A percentile compares a stretch with the other conserved stretches of the same genome.
These are phyloP conservation scores for Debaryomyces psychrophilus DNA, from an alignment of 1,139 yeast species.

Conservation along the genomic window DNA sequence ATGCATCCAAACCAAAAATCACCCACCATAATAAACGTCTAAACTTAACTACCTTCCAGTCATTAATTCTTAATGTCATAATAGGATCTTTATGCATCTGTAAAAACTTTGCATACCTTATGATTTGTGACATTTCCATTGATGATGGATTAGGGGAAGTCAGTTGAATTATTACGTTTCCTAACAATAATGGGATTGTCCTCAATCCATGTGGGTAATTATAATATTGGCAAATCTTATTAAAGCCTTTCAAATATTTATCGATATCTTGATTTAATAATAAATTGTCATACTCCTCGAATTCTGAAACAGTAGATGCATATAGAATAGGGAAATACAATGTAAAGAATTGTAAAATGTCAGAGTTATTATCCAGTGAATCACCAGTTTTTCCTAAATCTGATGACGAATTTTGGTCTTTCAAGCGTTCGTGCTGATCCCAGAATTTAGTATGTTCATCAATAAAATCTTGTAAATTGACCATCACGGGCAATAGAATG, in stretches of 20 bases:
- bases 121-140: slow-evolving; percentile 52
- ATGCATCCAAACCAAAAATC: slow-evolving; percentile 60
- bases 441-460: slow-evolving; percentile 55
- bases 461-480: slow-evolving; percentile 46
- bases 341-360: slow-evolving; percentile 48
- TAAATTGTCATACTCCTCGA: slow-evolving; percentile 54
- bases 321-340: slow-evolving; percentile 54
- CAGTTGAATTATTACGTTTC: slow-evolving; percentile 57
- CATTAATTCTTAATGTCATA: slow-evolving; percentile 49
- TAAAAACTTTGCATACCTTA: slow-evolving; percentile 57
- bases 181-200: slow-evolving; percentile 48
- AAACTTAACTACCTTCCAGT: slow-evolving; percentile 51
- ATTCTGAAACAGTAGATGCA: slow-evolving; percentile 58
- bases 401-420: slow-evolving; percentile 5
- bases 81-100: slow-evolving; percentile 64
- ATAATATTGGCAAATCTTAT: slow-evolving; percentile 51
- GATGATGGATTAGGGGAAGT: slow-evolving; percentile 59
- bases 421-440: slow-evolving; percentile 29
- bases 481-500: slow-evolving; percentile 53
- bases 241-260: slow-evolving; percentile 49
- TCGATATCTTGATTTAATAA: slow-evolving; percentile 53
- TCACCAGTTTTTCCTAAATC: slow-evolving; percentile 13
- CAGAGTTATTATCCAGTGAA: slow-evolving; percentile 26
- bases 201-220: slow-evolving; percentile 58
- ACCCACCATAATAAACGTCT: slow-evolving; percentile 69